Conservation (phyloP, 2,329 filamentous ascomycete species). For the Aspergillus carbonarius region DNA sequence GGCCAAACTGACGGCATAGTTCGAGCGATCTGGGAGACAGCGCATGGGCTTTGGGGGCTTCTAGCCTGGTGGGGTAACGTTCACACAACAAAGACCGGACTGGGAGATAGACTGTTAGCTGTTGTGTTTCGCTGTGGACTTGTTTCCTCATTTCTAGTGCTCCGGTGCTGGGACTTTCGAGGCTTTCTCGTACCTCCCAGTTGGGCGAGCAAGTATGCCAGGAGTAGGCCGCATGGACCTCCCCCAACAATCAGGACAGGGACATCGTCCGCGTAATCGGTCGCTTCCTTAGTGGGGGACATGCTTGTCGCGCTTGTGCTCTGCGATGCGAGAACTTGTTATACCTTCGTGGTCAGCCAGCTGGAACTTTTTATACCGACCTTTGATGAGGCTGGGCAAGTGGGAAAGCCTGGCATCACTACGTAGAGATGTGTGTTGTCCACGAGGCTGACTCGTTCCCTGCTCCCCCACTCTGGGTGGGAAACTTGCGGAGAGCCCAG, state of each 20-base stretch:
- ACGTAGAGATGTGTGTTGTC: neutral
- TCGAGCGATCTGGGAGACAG: constrained; percentile 30
- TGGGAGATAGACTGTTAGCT: neutral
- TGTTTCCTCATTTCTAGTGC: neutral
- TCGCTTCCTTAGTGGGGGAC: neutral
- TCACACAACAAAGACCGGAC: constrained; percentile 1
- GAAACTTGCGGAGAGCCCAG: neutral
- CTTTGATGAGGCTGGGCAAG: neutral
- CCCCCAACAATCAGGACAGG: neutral
- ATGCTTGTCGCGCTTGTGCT: neutral
- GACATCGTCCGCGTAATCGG: neutral
- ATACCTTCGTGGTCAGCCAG: neutral
- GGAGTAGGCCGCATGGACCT: constrained; percentile 2
- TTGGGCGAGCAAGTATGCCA: constrained; percentile 1
- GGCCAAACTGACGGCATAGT: constrained; percentile 27
- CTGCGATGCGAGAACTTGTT: neutral
- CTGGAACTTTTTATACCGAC: neutral
- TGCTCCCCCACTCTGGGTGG: neutral
- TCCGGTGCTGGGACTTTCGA: neutral
- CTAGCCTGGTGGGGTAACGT: constrained; percentile 24
- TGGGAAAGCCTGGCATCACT: neutral
- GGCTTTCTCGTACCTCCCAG: neutral
- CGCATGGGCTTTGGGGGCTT: constrained; percentile 31
- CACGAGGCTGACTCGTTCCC: neutral
- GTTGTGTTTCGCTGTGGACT: neutral